A percentile compares a stretch with the other conserved stretches of the same genome.
These are phyloP conservation scores for Linderina pennispora DNA, from an alignment of 192 early-diverging fungal genomes.

Conservation along the genomic window DNA sequence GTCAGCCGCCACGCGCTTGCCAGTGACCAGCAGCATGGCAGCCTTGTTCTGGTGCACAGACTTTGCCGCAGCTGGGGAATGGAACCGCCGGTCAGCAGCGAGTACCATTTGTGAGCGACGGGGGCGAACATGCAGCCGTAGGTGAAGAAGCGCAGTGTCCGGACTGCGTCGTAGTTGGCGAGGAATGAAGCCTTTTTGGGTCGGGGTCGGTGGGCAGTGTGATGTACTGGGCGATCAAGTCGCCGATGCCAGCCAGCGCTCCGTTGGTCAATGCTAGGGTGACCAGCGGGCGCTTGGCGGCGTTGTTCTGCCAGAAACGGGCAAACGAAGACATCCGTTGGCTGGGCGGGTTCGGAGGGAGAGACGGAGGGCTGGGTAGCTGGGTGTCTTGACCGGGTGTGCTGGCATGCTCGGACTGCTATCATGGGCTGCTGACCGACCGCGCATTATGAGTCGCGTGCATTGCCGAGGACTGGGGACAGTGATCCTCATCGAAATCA, in stretches of 20 bases:
- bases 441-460: no score
- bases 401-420: no score
- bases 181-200: not conserved
- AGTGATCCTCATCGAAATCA: no score
- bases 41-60: not conserved
- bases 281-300: slow-evolving; percentile 49
- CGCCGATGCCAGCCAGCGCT: slow-evolving; percentile 51
- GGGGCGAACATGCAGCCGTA: slow-evolving; percentile 65
- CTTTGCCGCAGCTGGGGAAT: slow-evolving; percentile 10
- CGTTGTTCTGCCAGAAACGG: slow-evolving; percentile 10
- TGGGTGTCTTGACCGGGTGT: no score
- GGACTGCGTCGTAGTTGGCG: slow-evolving; percentile 13
- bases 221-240: slow-evolving; percentile 54
- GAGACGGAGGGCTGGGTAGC: no score
- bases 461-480: no score
- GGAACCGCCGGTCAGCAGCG: slow-evolving; percentile 52
- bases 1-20: slow-evolving; percentile 53
- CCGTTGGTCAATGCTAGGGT: slow-evolving; percentile 65
- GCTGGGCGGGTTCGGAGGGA: no score
- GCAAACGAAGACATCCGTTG: slow-evolving; percentile 3
- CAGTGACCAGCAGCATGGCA: slow-evolving; percentile 7
- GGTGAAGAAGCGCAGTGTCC: slow-evolving; percentile 52
- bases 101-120: slow-evolving; percentile 59
- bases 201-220: not conserved
- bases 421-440: no score